Evolutionary conservation across 2,329 filamentous ascomycete species (phyloP), one percentile per base, ranked within the genome.

Genomic region (Capronia coronata): DNA sequence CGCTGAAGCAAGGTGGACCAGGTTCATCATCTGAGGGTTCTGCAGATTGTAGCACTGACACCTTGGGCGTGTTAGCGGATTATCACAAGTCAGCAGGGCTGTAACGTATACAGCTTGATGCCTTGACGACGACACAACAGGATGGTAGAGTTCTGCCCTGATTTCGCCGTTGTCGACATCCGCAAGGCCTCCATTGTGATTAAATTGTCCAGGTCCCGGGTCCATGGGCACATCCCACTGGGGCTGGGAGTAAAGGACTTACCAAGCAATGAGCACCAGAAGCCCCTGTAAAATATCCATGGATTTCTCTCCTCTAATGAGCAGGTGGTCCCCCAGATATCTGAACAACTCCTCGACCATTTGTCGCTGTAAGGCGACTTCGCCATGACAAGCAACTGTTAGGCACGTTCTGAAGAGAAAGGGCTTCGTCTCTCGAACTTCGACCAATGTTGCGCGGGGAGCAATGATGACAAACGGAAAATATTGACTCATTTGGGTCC

Each of bases 231-330:
- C n/a, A n/a, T n/a, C n/a, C n/a, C n/a, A n/a, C n/a, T n/a, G n/a
- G n/a, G n/a, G n/a, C n/a, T n/a, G n/a, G n/a, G n/a, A n/a, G n/a
- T 41, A 27, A 23, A 37, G 25, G 3, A 40, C 32, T 54, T 50
- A 67, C 67, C 67, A 71, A 18, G 64, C 64, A 19, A 65, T 54
- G 43, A 64, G 62, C 0, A 71, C 60, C 14, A 70, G 51, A 1
- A 70, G 40, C 2, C 67, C 68, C 56, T 71, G 66, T 21, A 71
- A 58, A 11, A 68, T 57, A 32, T 69, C 69, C n/a, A 71, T 62
- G 13, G 59, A 66, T 19, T 65, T 61, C 5, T 65, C 58, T 1
- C 61, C 61, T 5, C 57, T 58, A 5, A 63, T 39, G 9, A 70
- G 55, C 40, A 67, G 64, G 9, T 62, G 61, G 13, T 61, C 56